Evolutionary conservation across 2,329 filamentous ascomycete species (phyloP), one percentile per base, ranked within the genome.

Genomic region (Neofusicoccum cordaticola): DNA sequence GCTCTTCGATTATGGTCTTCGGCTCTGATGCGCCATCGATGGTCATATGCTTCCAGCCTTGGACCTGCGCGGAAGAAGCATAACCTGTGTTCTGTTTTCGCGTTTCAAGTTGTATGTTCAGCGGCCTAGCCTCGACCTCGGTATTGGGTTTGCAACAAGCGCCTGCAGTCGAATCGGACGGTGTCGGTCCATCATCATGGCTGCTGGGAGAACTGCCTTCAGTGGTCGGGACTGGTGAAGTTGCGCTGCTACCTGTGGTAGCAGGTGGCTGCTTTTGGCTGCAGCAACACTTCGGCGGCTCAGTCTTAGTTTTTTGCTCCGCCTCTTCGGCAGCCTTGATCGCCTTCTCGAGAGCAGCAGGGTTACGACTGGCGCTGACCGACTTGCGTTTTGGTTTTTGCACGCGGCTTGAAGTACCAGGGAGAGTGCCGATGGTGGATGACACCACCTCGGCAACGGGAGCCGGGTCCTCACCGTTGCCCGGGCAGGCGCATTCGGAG

Each of bases 401-500:
- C 9, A 77, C 70, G 22, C 76, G 70, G 52, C 67, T 74, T 35
- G 57, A 47, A 39, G 57, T 2, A 27, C 62, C 42, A n/a, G 42
- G 39, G 19, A 52, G 34, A 41, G 45, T 27, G 5, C 60, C 60
- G 41, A 44, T 39, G 42, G 62, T 63, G 4, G 50, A 56, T 9
- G 51, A 53, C 13, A 63, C 60, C 11, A 52, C 42, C 41, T 63
- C 52, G 22, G 48, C 62, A 12, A 60, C 62, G 37, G 62, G 62
- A 64, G 62, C 53, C 37, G 53, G 37, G 12, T 47, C 53, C 22
- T 48, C 45, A 41, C 48, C 62, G 44, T 50, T 60, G 44, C 60
- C 73, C 7, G 76, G 74, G 66, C 75, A 77, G 42, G 73, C 74
- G 66, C 75, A 78, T 65, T 75, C 74, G 19, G 75, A 77, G n/a